Percentiles rank a stretch among this genome's conserved stretches.
Evolutionary conservation across 352 stramenopile genomes (phyloP).

Genomic region (Pythium angustatum): DNA sequence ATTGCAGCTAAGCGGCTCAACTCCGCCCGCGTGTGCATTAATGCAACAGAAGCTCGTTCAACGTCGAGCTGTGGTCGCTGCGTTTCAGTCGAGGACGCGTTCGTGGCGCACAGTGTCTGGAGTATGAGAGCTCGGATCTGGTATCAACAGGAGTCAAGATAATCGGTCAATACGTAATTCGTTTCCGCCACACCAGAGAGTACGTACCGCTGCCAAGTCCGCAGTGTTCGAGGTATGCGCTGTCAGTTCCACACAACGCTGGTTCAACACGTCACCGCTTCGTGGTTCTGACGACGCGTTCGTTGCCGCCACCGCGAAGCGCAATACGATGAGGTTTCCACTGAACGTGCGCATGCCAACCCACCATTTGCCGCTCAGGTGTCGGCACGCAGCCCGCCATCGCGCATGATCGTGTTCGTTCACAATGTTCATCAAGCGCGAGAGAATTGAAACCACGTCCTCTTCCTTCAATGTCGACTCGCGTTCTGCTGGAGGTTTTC

Average conservation of each 20-base stretch:
- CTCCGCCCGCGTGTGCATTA: conserved; percentile 6
- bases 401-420: neutral
- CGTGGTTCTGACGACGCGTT: neutral
- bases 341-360: conserved; percentile 43
- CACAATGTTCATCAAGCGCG: conserved; percentile 14
- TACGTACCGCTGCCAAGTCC: conserved; percentile 59
- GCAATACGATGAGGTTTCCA: conserved; percentile 51
- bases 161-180: too few relatives aligned
- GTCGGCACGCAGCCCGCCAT: conserved; percentile 42
- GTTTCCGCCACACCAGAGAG: neutral
- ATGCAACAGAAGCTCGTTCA: conserved; percentile 7
- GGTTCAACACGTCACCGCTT: conserved; percentile 14
- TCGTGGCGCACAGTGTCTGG: neutral
- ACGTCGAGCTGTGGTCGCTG: neutral
- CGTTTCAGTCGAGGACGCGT: neutral
- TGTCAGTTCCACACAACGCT: conserved; percentile 39
- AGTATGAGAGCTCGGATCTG: conserved; percentile 62
- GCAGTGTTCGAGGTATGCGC: conserved; percentile 54
- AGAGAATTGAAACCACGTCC: conserved; percentile 9
- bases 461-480: conserved; percentile 5
- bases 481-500: neutral
- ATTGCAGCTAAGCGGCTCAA: conserved; percentile 3
- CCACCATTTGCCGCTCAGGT: conserved; percentile 52
- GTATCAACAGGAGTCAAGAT: neutral
- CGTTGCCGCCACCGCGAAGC: conserved; percentile 16